Percentiles rank a stretch among this genome's conserved stretches.
Conservation (phyloP, 345 rosid species). For the Eucalyptus globulus region DNA sequence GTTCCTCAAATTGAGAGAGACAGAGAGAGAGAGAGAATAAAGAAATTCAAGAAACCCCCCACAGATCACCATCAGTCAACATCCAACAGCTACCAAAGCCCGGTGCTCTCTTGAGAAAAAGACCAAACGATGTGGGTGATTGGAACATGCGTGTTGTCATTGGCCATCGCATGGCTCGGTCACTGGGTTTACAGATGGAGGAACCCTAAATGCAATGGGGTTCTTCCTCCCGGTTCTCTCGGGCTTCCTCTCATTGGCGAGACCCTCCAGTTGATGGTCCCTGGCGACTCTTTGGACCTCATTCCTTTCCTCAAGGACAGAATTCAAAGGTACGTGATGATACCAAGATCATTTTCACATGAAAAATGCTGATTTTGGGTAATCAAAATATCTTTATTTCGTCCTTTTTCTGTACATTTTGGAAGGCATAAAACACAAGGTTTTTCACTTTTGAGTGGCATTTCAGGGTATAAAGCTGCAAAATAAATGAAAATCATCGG, state of each 20-base stretch:
- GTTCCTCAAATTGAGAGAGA: background rate
- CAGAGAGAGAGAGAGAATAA: background rate
- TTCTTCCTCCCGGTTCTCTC: slow-evolving; percentile 18
- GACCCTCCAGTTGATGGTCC: slow-evolving; percentile 8
- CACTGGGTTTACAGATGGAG: slow-evolving; percentile 7
- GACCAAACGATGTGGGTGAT: background rate
- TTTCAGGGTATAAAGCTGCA: background rate
- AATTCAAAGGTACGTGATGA: background rate
- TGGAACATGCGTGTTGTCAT: background rate
- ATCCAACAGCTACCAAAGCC: background rate
- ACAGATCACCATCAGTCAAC: background rate
- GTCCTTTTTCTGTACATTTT: background rate
- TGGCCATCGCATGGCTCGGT: background rate
- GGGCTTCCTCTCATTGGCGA: slow-evolving; percentile 25
- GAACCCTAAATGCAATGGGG: slow-evolving; percentile 3
- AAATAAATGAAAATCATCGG: background rate
- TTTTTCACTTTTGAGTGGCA: background rate
- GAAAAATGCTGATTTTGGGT: background rate
- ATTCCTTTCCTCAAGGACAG: slow-evolving; percentile 8
- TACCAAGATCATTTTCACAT: background rate
- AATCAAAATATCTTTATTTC: background rate
- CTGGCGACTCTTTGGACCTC: slow-evolving; percentile 9
- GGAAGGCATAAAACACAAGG: background rate
- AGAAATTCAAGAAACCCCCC: background rate
- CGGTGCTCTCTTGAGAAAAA: background rate